These are phyloP conservation scores for Amauroascus verrucosus DNA, from an alignment of 2,329 filamentous ascomycete genomes.

Conservation along the genomic window DNA sequence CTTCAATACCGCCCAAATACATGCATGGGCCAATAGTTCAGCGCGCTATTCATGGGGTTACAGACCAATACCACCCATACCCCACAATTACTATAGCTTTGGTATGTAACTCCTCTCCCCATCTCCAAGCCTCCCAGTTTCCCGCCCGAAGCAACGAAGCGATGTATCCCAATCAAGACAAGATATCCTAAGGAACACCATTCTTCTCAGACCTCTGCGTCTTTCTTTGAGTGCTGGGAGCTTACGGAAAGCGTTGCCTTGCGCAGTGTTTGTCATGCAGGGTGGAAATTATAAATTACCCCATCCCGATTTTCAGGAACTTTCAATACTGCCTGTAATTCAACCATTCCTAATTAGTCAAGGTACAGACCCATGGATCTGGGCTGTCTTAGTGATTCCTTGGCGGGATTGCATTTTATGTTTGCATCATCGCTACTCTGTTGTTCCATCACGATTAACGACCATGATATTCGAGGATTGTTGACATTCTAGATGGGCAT, in stretches of 20 bases:
- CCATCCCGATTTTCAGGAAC: not conserved
- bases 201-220: too few relatives aligned
- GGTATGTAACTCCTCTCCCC: not conserved
- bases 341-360: not conserved
- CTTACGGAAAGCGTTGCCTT: too few relatives aligned
- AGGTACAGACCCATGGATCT: constrained; percentile 1
- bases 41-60: not conserved
- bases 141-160: too few relatives aligned
- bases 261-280: not conserved
- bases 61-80: not conserved
- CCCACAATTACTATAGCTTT: not conserved
- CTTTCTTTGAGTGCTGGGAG: too few relatives aligned
- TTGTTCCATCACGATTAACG: too few relatives aligned
- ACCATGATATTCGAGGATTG: too few relatives aligned
- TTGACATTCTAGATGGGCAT: too few relatives aligned
- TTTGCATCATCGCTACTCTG: too few relatives aligned
- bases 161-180: too few relatives aligned
- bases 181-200: not conserved
- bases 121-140: not conserved
- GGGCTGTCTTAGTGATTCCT: not conserved
- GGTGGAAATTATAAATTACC: not conserved
- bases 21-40: not conserved
- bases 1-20: not conserved
- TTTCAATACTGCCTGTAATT: not conserved
- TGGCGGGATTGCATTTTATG: not conserved